Evolutionary conservation across 2,329 filamentous ascomycete species (phyloP), one percentile per base, ranked within the genome.

Genomic region (Colletotrichum tropicale): DNA sequence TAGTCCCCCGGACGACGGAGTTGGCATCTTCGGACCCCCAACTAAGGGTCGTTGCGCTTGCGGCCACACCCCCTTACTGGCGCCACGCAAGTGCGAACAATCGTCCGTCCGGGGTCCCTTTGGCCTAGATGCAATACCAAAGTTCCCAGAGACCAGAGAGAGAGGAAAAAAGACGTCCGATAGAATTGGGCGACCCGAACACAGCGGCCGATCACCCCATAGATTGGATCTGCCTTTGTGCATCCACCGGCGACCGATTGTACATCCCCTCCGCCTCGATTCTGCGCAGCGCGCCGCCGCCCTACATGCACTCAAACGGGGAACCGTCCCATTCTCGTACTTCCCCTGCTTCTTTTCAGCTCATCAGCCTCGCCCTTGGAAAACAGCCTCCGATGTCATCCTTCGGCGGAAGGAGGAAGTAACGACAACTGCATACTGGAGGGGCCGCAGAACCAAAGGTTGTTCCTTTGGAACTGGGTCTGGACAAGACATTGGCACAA

Each of bases 11-110:
- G 70, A 74, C 74, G 56, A 75, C 74, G 74, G 74, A 76, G 74
- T 74, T 76, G 65, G 48, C 52, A 52, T 61, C 62, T 61, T 75
- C 74, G 74, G 74, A 76, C 66, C 74, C 74, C 74, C 74, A 76
- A 76, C 71, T 76, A 32, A 61, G 38, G 52, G 34, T 55, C 74
- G 60, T 38, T 62, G 74, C 74, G 74, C 70, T 36, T 61, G 60
- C 36, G 32, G 26, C n/a, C 43, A 52, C 66, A 69, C 70, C 36
- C 69, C 55, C 73, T 48, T 68, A 16, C 13, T 36, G 30, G 36
- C 56, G 64, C 70, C 70, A 75, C 56, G 67, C 24, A n/a, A n/a
- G 48, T 21, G 24, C 18, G 26, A 26, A 34, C 32, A 21, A 18
- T 68, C 8, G 65, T 55, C 43, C n/a, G n/a, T 65, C 30, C 24